Evolutionary conservation across 495 filamentous ascomycete genomes (phyloP), one percentile per base, ranked within the genome.

Genomic region (Jackrogersella multiformis): DNA sequence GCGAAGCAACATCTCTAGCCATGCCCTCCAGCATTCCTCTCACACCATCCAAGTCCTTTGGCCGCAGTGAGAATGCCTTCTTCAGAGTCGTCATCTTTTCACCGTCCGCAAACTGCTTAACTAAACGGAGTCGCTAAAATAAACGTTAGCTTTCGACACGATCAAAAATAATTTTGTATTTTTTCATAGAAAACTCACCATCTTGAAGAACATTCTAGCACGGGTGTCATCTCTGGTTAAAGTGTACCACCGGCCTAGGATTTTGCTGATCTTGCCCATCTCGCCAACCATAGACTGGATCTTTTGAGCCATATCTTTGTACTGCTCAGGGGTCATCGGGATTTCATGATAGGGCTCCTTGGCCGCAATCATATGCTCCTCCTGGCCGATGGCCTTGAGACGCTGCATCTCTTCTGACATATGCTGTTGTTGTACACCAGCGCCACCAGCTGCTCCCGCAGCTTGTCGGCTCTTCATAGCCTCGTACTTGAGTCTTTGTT

Each of bases 1-100:
- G 58, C 2, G 26, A 36, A 6, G 72, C 35, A 21, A 76, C 42
- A 34, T 80, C 78, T 21, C 71, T 70, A 15, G 56, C 63, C 65
- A 80, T 82, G 48, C 64, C 68, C 51, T 78, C 74, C 7, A 81
- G 74, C 71, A 86, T 82, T 35, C 69, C 70, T 13, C 82, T 78
- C 21, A 81, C 75, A 12, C 78, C 72, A 12, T 86, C 81, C 23
- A 93, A 59, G 32, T 90, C 86, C 4, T 82, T 70, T 0, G 79
- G 78, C n/a, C 73, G 69, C 1, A 94, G 78, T 0, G 87, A 87
- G 38, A 92, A 84, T 9, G 81, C 71, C 7, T 87, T 84, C 56
- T 83, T 85, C 1, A 84, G 74, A 7, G 70, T 65, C 4, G 73
- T 71, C 81, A 81, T 76, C 21, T 81, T 85, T 0, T 87, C 80